phyloP scores from a whole-genome alignment of 2,329 filamentous ascomycete genomes.

The Claviceps sp. region DNA sequence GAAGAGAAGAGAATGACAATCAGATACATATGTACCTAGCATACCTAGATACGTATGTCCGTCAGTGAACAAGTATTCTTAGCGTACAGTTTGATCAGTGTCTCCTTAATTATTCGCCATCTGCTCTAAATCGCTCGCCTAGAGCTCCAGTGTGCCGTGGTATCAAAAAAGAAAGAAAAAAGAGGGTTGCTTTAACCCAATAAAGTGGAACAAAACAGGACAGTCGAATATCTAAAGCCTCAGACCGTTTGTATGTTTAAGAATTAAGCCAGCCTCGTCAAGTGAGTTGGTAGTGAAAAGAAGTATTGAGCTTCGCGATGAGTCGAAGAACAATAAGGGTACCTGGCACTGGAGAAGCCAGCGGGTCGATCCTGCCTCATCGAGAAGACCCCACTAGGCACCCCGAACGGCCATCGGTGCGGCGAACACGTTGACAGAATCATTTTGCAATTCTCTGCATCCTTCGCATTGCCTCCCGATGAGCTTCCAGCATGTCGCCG shows the following conservation, averaged over 20 bases:
- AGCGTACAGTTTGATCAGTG: not conserved
- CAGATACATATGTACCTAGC: too few relatives aligned
- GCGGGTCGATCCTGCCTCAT: not conserved
- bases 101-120: not conserved
- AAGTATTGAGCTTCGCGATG: not conserved
- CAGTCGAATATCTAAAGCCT: too few relatives aligned
- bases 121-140: not conserved
- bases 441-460: slow-evolving; percentile 44
- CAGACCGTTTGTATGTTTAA: too few relatives aligned
- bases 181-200: not conserved
- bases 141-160: not conserved
- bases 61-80: too few relatives aligned
- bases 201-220: not conserved
- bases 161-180: not conserved
- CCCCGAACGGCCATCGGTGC: not conserved
- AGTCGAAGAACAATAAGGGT: not conserved
- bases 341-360: not conserved
- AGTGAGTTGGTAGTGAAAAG: not conserved
- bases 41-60: too few relatives aligned
- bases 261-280: too few relatives aligned
- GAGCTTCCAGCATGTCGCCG: slow-evolving; percentile 59
- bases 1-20: too few relatives aligned
- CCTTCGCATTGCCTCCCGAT: slow-evolving; percentile 64
- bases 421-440: not conserved
- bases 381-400: not conserved